Evolutionary conservation across 2,329 filamentous ascomycete genomes (phyloP), one percentile per base, ranked within the genome.

Genomic region (Teratosphaeria zuluensis): DNA sequence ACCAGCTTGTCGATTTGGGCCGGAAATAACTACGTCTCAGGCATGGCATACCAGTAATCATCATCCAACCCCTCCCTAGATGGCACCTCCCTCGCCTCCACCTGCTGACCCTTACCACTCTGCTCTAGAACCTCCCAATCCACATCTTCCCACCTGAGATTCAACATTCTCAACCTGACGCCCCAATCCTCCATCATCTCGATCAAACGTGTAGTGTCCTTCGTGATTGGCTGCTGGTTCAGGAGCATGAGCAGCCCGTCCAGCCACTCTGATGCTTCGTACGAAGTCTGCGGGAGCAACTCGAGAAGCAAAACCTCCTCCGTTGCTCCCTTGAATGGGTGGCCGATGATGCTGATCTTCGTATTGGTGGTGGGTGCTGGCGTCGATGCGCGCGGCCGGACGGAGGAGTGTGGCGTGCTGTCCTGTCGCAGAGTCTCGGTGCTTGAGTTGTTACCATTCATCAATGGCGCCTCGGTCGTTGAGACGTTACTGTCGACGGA

Each of bases 401-500:
- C 30, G 16, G 30, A 61, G n/a, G 56, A 53, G 7, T 56, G 51
- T 19, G 55, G 30, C 11, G 21, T 14, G 12, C 31, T 38, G 19
- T 52, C 55, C 51, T 64, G 59, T 28, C 62, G 60, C 33, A 66
- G 63, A 11, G 68, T 69, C 35, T 63, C 61, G 30, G 61, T 62
- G 62, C 64, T 65, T 57, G 55, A 55, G 56, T 62, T 65, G 30
- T 80, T 71, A 19, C 65, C 72, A 61, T 80, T 80, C 32, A 79
- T 72, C 3, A 78, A 76, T 74, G 46, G 76, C 69, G 51, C 80
- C 80, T 75, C 73, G 35, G 83, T 79, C 7, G 87, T 84, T 35
- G 89, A 90, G 57, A 96, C 88, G 69, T 96, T 96, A 64, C 91
- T 96, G 61, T 95, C 90, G 8, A 99, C 92, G 0, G 90, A 96